Percentiles rank a stretch among this genome's conserved stretches.
Conservation (phyloP, 352 stramenopile species). For the Globisporangium megalacanthum region DNA sequence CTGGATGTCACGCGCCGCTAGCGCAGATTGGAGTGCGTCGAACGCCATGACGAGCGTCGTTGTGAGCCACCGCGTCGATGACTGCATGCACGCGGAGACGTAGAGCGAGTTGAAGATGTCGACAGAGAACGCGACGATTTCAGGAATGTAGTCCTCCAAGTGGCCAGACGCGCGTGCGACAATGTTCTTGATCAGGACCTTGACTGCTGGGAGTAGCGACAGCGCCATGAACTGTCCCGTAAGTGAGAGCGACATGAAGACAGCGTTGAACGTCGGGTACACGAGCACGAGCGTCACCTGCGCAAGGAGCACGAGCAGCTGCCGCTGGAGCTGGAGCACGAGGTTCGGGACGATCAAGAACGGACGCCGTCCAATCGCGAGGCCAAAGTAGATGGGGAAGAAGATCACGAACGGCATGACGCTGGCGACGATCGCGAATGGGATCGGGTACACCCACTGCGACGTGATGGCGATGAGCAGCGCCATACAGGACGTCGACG, state of each 20-base stretch:
- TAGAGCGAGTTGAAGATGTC: conserved; percentile 38
- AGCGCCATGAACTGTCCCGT: conserved; percentile 14
- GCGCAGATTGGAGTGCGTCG: not conserved
- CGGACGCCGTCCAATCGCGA: not conserved
- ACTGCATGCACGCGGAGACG: conserved; percentile 14
- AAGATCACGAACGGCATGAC: conserved; percentile 18
- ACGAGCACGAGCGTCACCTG: conserved; percentile 26
- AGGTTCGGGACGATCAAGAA: conserved; percentile 10
- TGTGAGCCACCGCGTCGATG: not conserved
- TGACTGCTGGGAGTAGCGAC: conserved; percentile 18
- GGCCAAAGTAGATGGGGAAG: conserved; percentile 12
- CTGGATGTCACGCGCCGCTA: not conserved
- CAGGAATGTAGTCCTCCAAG: conserved; percentile 25
- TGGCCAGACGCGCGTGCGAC: conserved; percentile 15
- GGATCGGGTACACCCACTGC: conserved; percentile 31
- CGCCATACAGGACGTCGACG: not conserved
- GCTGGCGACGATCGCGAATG: conserved; percentile 25
- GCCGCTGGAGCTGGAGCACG: conserved; percentile 11
- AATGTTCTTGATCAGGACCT: conserved; percentile 31
- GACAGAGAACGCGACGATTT: conserved; percentile 28
- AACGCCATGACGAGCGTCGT: conserved; percentile 3
- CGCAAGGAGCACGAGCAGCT: conserved; percentile 13
- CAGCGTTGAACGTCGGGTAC: conserved; percentile 27
- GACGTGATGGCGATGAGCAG: conserved; percentile 17
- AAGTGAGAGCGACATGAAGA: conserved; percentile 15